Percentiles rank a stretch among this genome's conserved stretches.
Conservation (phyloP, 352 stramenopile genomes). For the Phytopythium delawarense region DNA sequence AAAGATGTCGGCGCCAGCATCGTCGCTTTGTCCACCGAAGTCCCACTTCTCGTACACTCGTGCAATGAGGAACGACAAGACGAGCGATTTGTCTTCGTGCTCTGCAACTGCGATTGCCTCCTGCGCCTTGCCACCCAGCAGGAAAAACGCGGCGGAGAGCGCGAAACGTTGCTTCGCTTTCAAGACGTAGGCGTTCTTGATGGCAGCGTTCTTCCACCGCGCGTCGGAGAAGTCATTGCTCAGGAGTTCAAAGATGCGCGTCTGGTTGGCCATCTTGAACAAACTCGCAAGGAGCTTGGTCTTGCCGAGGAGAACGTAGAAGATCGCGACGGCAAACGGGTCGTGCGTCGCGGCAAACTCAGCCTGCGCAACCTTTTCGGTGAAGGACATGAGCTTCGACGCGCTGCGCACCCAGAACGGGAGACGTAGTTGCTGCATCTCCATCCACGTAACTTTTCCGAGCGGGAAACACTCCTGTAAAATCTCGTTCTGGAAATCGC, state of each 20-base stretch:
- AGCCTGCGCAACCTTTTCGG: constrained; percentile 68
- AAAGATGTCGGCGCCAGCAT: constrained; percentile 6
- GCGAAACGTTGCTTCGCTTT: constrained; percentile 83
- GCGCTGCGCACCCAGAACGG: constrained; percentile 78
- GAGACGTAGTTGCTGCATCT: constrained; percentile 58
- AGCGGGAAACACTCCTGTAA: constrained; percentile 68
- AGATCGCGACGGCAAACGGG: constrained; percentile 79
- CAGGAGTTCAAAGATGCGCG: constrained; percentile 73
- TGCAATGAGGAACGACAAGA: constrained; percentile 79
- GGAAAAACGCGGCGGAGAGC: constrained; percentile 79
- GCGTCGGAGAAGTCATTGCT: constrained; percentile 79
- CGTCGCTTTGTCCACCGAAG: constrained; percentile 26
- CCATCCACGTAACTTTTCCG: constrained; percentile 49
- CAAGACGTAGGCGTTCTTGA: constrained; percentile 90
- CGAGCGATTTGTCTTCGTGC: constrained; percentile 64
- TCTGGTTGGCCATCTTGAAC: constrained; percentile 83
- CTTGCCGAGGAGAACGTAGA: constrained; percentile 86
- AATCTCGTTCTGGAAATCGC: constrained; percentile 57
- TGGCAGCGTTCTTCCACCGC: constrained; percentile 81
- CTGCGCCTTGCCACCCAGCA: constrained; percentile 72
- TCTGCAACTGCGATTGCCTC: constrained; percentile 76
- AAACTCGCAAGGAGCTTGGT: constrained; percentile 73
- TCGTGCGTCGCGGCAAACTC: constrained; percentile 74
- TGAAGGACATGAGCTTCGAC: constrained; percentile 43
- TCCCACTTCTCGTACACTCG: constrained; percentile 75